A percentile compares a stretch with the other conserved stretches of the same genome.
phyloP scores from a whole-genome alignment of 139 green algal species.

The Tetradesmus lagerheimii region DNA sequence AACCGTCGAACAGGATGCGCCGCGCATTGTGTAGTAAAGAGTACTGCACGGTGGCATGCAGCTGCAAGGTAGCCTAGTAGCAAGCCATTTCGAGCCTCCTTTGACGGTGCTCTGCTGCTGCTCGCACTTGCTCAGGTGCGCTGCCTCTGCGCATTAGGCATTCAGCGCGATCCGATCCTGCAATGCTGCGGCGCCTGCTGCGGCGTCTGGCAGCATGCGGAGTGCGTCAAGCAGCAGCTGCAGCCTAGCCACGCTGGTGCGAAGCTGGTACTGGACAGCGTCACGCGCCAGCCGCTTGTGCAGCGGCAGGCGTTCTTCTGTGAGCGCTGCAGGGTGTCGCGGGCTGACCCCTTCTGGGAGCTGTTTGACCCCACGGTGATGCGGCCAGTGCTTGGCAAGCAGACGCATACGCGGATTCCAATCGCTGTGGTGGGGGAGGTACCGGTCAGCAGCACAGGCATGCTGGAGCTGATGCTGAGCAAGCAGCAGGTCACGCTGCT shows the following conservation, averaged over 20 bases:
- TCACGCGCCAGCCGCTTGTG: not conserved
- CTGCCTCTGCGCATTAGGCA: constrained; percentile 64
- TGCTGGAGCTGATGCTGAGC: constrained; percentile 30
- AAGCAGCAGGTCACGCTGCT: constrained; percentile 39
- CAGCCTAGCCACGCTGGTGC: not conserved
- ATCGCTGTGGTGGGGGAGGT: not conserved
- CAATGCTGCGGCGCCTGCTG: constrained; percentile 72
- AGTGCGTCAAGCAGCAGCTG: constrained; percentile 58
- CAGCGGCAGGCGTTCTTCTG: constrained; percentile 57
- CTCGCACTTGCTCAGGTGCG: constrained; percentile 48
- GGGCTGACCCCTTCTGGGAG: constrained; percentile 84
- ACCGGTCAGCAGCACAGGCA: not conserved
- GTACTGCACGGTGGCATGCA: no score
- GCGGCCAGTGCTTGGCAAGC: constrained; percentile 18
- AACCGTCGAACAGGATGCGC: no score
- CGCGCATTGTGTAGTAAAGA: no score
- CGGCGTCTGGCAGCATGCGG: constrained; percentile 80
- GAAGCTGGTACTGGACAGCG: no score
- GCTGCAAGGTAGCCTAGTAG: no score
- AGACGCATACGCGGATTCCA: not conserved
- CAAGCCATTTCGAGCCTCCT: no score
- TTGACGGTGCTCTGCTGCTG: not conserved
- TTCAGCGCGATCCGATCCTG: constrained; percentile 61
- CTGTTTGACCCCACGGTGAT: constrained; percentile 57
- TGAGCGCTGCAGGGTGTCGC: constrained; percentile 65